Evolutionary conservation across 495 filamentous ascomycete genomes (phyloP), one percentile per base, ranked within the genome.

Genomic region (Elasticomyces elasticus): DNA sequence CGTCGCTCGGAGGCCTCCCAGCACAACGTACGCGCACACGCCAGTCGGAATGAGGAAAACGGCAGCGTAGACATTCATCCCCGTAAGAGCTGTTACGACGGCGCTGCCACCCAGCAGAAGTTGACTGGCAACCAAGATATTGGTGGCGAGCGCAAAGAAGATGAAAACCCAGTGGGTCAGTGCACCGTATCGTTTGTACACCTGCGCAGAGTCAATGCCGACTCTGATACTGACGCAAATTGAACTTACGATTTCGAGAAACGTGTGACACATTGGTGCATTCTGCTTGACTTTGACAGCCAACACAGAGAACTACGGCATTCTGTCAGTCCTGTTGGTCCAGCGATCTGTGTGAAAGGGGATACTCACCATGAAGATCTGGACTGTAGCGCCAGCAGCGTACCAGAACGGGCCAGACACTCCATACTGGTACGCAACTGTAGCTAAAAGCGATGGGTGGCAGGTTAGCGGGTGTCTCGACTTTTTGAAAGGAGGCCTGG

Each of bases 41-140:
- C 64, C 62, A 3, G 41, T 43, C 3, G 63, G 53, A 17, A 56
- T 61, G 17, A 67, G 38, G 43, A 63, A 67, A 23, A 65, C 58
- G 13, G 65, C 65, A 3, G 65, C 65, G 47, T 63, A 63, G 2
- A 62, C 59, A 28, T 60, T 62, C 58, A 67, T 65, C 5, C 63
- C 65, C 6, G 65, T 65, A 17, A 67, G 43, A 23, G 51, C 38
- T 2, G 65, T 62, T 1, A 67, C 60, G 10, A 67, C 65, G 6
- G 60, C 63, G 43, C 54, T 59, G 1, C 65, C 65, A 25, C 65
- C 65, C 3, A 65, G 44, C 15, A 67, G 48, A 24, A 67, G 30
- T 49, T 65, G 55, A 50, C 54, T 59, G 1, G 57, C 60, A 28
- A 65, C 63, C 12, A 67, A 40, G 25, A 67, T 62, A 27, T 65